Base-by-base conservation (phyloP, 75 land plant genomes). In the Picea glauca region DNA sequence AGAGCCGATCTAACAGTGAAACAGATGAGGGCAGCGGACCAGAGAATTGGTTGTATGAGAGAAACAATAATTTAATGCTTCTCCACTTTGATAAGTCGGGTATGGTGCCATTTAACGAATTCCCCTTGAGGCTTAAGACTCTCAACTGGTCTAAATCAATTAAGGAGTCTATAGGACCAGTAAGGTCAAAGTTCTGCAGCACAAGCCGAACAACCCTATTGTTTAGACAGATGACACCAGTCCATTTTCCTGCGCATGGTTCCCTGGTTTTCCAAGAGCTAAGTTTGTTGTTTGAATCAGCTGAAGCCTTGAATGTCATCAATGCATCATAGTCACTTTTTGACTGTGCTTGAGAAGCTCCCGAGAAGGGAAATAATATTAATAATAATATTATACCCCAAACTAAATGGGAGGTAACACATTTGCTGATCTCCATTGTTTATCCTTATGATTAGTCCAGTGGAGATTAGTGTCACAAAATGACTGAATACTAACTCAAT, bases 51-150 rank as follows among this genome's bases (percentile, higher is more conserved):
- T 93, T 93, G 78, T 77, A 58, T 20, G 91, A 85, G 21, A 93
- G 86, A 38, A 86, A 93, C 66, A 93, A 88, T 12, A 88, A 83
- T 76, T 85, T 87, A 30, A 93, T 80, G 2, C 84, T 60, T 9
- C 81, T 79, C 83, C 91, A 84, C 57, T 62, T 81, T 30, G 92
- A 84, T 67, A 93, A 83, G 66, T 92, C 85, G n/a, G 94, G 96
- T 21, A 93, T 33, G 17, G 83, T 54, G 14, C 96, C 96, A 43
- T 83, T 74, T 75, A 93, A 78, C n/a, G 31, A 23, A 89, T 93
- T 93, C 30, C 62, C 57, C 58, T 84, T 86, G 56, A 93, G 88
- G 84, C 96, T 93, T 4, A 93, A 84, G 50, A 93, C 88, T 2
- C 96, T 84, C 80, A 93, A 92, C 58, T 78, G 81, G 30, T 23